Base-by-base conservation (phyloP, 2,329 filamentous ascomycete genomes). In the Truncatella angustata region DNA sequence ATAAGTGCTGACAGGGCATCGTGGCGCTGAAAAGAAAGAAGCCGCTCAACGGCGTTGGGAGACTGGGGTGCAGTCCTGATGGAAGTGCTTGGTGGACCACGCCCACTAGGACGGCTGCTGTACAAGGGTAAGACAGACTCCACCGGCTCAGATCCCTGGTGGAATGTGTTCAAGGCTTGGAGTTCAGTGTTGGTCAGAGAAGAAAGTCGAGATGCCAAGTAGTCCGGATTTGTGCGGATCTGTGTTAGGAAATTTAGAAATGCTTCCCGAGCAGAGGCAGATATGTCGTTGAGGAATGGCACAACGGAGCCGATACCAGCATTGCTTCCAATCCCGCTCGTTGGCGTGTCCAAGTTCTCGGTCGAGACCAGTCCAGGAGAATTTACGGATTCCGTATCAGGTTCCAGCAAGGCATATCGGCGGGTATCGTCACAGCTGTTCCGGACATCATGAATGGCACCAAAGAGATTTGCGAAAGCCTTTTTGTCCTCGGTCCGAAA, bases 11-110 rank as follows among this genome's bases (percentile, higher is more conserved):
- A 91, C 46, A 97, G 76, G 9, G 91, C 87, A 67, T 96, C 90
- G 65, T 92, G 89, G 62, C 92, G 82, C 71, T 96, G 91, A 67
- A 97, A 95, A 48, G 90, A 92, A 62, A 95, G 77, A 56, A 94
- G 82, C 63, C 90, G 86, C 68, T 96, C 90, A 62, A 96, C 87
- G 54, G 90, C 85, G 58, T 78, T 85, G 56, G 80, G 75, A 58
- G 73, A 68, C 59, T 74, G 71, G 45, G 74, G 70, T 51, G 70
- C 66, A 62, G 63, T 68, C 58, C 75, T 77, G 66, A 74, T 74
- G 60, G 76, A 70, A 66, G 74, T 63, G 66, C 73, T 67, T 64
- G 68, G 64, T 65, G 74, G 70, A 62, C 74, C 67, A 56, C 79
- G 73, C 49, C 65, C 66, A 51, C 77, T 77, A 58, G 72, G 73